Conservation (phyloP, 306 rosid genomes). For the Abrus precatorius region DNA sequence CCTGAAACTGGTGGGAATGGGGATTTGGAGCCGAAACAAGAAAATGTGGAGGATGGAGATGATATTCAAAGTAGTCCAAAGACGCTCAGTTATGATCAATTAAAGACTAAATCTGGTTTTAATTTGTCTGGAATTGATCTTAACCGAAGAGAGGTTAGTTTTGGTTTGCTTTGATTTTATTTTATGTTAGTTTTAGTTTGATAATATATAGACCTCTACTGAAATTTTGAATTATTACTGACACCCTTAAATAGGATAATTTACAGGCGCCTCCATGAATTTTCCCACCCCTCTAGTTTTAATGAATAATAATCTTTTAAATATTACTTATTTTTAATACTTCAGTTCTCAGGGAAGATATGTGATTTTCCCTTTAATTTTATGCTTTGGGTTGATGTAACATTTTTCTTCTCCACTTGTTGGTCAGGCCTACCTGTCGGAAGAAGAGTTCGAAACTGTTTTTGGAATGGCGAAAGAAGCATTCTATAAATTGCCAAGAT, state of each 20-base stretch:
- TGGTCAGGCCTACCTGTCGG: conserved; percentile 87
- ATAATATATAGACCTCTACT: neutral
- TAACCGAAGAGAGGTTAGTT: conserved; percentile 85
- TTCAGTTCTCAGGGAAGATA: conserved; percentile 19
- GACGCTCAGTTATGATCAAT: conserved; percentile 75
- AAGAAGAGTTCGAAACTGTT: conserved; percentile 73
- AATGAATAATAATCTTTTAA: neutral
- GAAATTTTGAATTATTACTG: conserved; percentile 11
- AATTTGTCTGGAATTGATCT: conserved; percentile 75
- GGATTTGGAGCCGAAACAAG: conserved; percentile 68
- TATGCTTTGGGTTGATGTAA: conserved; percentile 20
- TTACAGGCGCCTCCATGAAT: conserved; percentile 1
- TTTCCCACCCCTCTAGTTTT: conserved; percentile 14
- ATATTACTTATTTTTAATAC: neutral
- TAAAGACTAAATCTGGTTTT: conserved; percentile 71
- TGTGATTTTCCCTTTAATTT: conserved; percentile 13
- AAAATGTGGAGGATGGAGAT: conserved; percentile 51
- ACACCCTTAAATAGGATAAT: conserved; percentile 11
- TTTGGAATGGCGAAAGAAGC: conserved; percentile 76
- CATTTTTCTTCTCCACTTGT: conserved; percentile 1
- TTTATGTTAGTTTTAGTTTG: neutral
- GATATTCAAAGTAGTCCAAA: conserved; percentile 41
- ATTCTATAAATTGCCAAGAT: conserved; percentile 83
- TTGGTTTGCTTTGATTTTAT: neutral
- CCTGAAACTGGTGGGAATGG: conserved; percentile 54